Conservation (phyloP, 371 early-diverging fungal species). For the Mucor sp. region DNA sequence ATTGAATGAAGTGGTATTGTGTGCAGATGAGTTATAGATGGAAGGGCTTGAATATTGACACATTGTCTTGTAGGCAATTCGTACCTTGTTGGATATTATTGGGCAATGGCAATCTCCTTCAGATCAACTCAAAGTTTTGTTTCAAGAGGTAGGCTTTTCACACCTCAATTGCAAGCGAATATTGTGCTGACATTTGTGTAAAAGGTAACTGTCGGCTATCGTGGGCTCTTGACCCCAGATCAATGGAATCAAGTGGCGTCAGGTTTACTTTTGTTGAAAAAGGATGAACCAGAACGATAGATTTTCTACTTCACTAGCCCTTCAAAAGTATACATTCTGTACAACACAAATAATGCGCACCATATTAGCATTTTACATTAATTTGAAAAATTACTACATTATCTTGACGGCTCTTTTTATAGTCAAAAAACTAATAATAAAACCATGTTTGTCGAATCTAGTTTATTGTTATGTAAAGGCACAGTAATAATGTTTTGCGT, state of each 20-base stretch:
- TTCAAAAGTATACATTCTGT: background rate
- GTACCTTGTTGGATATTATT: constrained; percentile 70
- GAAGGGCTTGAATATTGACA: background rate
- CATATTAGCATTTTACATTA: too few species aligned
- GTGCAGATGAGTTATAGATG: background rate
- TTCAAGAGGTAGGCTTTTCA: constrained; percentile 52
- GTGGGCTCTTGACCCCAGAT: background rate
- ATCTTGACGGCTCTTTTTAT: too few species aligned
- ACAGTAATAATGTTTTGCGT: too few species aligned
- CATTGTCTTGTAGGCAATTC: constrained; percentile 48
- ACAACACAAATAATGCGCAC: background rate
- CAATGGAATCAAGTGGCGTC: constrained; percentile 17
- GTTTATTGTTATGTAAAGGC: too few species aligned
- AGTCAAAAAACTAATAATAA: too few species aligned
- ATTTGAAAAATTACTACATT: too few species aligned
- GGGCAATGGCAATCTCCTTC: constrained; percentile 71
- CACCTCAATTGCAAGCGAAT: background rate
- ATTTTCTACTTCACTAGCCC: background rate
- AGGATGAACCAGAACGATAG: background rate
- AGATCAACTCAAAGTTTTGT: constrained; percentile 57
- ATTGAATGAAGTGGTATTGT: constrained; percentile 47
- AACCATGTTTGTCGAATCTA: too few species aligned
- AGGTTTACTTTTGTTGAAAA: background rate
- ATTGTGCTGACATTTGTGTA: background rate
- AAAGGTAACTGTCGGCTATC: constrained; percentile 7